Evolutionary conservation across 129 eudicot genomes (phyloP), one percentile per base, ranked within the genome.

Genomic region (Artemisia argyi): DNA sequence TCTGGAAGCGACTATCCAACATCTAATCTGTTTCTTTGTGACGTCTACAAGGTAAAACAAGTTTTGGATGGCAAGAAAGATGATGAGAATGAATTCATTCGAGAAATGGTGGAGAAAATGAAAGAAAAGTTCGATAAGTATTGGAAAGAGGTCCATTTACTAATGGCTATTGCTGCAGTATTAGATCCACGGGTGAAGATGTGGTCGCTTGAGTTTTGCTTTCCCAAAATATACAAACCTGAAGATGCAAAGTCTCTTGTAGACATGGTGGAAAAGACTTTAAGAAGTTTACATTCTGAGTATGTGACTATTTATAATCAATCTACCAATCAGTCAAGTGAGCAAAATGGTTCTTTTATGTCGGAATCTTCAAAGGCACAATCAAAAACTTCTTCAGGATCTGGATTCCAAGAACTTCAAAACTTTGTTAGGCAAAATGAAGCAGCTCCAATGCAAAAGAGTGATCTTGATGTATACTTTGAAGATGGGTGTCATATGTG

Each of bases 251-350:
- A 26, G 14, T 32, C 28, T 13, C n/a, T 8, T 3, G 11, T 30
- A n/a, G 14, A 62, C 6, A n/a, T 62, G 20, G 28, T 57, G 12
- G 62, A 57, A 49, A 62, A 62, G n/a, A 11, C 68, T 28, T 49
- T 62, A 0, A 17, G 35, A 10, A 49, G 3, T 15, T 28, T 62
- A 20, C 35, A 62, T 14, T n/a, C 3, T 1, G 50, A 62, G 3
- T 62, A 60, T 60, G 24, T 26, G 65, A 15, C 24, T 1, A 60
- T 20, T 13, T 11, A 60, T 24, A 26, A 60, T 22, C 81, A 85
- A 83, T 48, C 52, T 26, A 26, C 22, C 22, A 20, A 20, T 20
- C 22, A 20, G 22, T 20, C 22, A 20, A 20, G 22, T 20, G 22
- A 20, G 22, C 22, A 20, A 20, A 20, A 20, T 20, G 22, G 22